Conservation (phyloP, 2,329 filamentous ascomycete species). For the Talaromyces verruculosus region DNA sequence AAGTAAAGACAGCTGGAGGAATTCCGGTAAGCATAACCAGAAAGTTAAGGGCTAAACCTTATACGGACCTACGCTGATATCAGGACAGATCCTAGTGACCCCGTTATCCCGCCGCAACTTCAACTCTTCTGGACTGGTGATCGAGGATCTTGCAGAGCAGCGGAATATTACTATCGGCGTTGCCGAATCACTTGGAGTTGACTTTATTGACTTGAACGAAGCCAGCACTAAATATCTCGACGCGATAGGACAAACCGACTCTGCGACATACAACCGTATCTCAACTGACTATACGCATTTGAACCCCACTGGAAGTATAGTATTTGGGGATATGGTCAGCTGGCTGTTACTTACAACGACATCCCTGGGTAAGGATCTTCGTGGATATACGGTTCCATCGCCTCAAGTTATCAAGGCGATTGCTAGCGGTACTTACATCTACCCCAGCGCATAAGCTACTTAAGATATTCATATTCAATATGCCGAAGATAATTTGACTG, state of each 20-base stretch:
- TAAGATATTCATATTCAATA: not conserved
- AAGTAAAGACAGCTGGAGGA: not conserved
- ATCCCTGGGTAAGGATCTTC: not conserved
- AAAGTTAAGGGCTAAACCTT: not conserved
- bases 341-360: conserved; percentile 6
- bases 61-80: not conserved
- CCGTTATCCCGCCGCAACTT: conserved; percentile 13
- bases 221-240: conserved; percentile 9
- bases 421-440: not conserved
- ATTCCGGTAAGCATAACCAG: not conserved
- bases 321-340: conserved; percentile 9
- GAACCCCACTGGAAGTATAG: conserved; percentile 3
- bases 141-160: conserved; percentile 7
- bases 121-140: conserved; percentile 6
- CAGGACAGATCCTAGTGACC: not conserved
- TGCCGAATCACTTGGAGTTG: not conserved
- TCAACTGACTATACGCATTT: conserved; percentile 10
- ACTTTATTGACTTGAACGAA: conserved; percentile 6
- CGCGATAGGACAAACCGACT: conserved; percentile 1
- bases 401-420: not conserved
- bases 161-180: not conserved
- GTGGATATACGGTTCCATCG: not conserved
- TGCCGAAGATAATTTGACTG: not conserved
- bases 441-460: not conserved
- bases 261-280: conserved; percentile 12